Conservation (phyloP, 345 rosid species). For the Lepidium aucheri region DNA sequence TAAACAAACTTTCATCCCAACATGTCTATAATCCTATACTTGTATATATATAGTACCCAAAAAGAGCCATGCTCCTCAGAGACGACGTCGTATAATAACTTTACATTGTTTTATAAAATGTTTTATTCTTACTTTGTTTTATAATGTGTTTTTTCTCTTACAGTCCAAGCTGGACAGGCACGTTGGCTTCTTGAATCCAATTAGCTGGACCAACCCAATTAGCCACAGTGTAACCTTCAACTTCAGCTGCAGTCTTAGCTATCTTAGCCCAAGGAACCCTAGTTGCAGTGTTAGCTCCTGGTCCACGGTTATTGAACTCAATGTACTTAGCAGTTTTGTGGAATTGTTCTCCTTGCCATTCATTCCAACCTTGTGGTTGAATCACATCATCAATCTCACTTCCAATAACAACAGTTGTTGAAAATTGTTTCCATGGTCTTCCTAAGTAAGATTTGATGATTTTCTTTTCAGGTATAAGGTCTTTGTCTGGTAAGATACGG, state of each 20-base stretch:
- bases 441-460: slow-evolving; percentile 47
- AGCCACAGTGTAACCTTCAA: slow-evolving; percentile 34
- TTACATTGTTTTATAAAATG: neutral
- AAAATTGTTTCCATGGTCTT: slow-evolving; percentile 56
- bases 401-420: slow-evolving; percentile 58
- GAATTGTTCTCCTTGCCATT: slow-evolving; percentile 34
- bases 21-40: slow-evolving; percentile 18
- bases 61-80: slow-evolving; percentile 10
- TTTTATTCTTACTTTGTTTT: slow-evolving; percentile 8
- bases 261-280: slow-evolving; percentile 51
- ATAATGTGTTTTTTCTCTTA: neutral
- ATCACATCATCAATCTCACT: slow-evolving; percentile 45
- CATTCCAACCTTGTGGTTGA: slow-evolving; percentile 47
- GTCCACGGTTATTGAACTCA: slow-evolving; percentile 60
- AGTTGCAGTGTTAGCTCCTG: slow-evolving; percentile 34
- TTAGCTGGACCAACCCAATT: slow-evolving; percentile 29
- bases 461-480: slow-evolving; percentile 29
- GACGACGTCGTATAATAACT: slow-evolving; percentile 18
- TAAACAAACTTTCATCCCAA: slow-evolving; percentile 21
- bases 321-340: slow-evolving; percentile 30
- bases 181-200: slow-evolving; percentile 42
- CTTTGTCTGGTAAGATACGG: slow-evolving; percentile 53
- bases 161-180: slow-evolving; percentile 27
- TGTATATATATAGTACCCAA: neutral
- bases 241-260: slow-evolving; percentile 32